Evolutionary conservation across 2,329 filamentous ascomycete species (phyloP).

Genomic region (Arthrobotrys sinensis): DNA sequence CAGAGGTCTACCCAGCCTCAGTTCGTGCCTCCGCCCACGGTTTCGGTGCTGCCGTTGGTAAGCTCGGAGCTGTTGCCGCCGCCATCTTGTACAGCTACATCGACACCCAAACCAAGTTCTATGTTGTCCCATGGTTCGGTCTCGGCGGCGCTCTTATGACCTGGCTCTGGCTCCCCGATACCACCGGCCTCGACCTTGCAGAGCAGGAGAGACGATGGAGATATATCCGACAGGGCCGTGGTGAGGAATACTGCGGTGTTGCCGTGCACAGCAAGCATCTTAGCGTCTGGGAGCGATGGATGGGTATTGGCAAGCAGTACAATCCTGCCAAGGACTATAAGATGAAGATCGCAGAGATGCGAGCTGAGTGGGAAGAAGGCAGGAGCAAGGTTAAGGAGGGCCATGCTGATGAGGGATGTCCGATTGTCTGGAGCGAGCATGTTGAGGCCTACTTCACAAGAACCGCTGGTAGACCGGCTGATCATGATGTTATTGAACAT

Average conservation of each 20-base stretch:
- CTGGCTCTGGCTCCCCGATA: conserved; percentile 91
- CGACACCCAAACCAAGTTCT: conserved; percentile 84
- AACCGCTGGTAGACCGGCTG: conserved; percentile 10
- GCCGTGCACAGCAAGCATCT: conserved; percentile 92
- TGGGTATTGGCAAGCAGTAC: conserved; percentile 85
- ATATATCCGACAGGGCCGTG: conserved; percentile 84
- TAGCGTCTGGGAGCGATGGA: conserved; percentile 86
- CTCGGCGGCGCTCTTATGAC: conserved; percentile 88
- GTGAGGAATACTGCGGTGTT: conserved; percentile 89
- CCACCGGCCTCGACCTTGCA: conserved; percentile 94
- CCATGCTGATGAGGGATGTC: conserved; percentile 27
- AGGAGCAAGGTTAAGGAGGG: conserved; percentile 28
- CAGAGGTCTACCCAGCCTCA: conserved; percentile 95
- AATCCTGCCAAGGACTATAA: conserved; percentile 86
- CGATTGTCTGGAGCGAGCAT: conserved; percentile 46
- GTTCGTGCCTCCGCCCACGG: conserved; percentile 95
- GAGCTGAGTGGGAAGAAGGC: conserved; percentile 72
- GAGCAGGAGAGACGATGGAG: conserved; percentile 95
- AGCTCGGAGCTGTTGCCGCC: conserved; percentile 87
- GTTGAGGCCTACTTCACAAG: conserved; percentile 51
- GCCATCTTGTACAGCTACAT: conserved; percentile 97
- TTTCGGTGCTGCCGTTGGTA: conserved; percentile 91
- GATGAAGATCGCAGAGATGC: conserved; percentile 87
- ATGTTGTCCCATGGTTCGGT: conserved; percentile 95
- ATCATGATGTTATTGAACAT: conserved; percentile 20